Percentiles rank a stretch among this genome's conserved stretches.
Conservation (phyloP, 2,329 filamentous ascomycete genomes). For the Neodidymelliopsis sp. region DNA sequence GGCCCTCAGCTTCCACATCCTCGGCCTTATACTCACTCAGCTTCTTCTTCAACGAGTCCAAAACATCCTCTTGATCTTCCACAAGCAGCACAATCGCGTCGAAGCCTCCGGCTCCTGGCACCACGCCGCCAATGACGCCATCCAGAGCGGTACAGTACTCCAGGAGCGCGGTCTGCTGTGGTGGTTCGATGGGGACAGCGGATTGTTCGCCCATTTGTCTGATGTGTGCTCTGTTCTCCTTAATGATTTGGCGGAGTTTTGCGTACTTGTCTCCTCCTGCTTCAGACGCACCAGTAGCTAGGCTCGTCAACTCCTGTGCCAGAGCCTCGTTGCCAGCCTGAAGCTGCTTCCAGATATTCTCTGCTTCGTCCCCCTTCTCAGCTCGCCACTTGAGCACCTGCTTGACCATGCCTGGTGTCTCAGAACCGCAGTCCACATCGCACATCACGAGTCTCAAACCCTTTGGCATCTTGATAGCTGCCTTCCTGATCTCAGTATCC, state of each 20-base stretch:
- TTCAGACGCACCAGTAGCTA: constrained; percentile 53
- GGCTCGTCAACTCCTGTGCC: constrained; percentile 66
- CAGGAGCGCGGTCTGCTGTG: constrained; percentile 81
- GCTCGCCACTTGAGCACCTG: constrained; percentile 84
- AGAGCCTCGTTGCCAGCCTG: constrained; percentile 78
- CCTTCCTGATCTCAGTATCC: constrained; percentile 80
- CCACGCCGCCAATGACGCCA: constrained; percentile 89
- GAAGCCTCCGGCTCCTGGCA: constrained; percentile 92
- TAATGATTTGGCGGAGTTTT: constrained; percentile 61
- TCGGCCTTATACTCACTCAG: constrained; percentile 69
- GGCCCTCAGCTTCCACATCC: constrained; percentile 39
- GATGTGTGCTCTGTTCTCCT: constrained; percentile 66
- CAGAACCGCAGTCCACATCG: constrained; percentile 91
- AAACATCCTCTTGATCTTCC: constrained; percentile 72
- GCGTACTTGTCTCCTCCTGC: constrained; percentile 44
- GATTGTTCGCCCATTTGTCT: constrained; percentile 77
- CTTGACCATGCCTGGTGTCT: constrained; percentile 96
- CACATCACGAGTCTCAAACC: constrained; percentile 88
- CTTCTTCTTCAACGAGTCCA: constrained; percentile 66
- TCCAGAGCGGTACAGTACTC: constrained; percentile 75
- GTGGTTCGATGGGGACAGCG: constrained; percentile 87
- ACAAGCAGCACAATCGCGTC: constrained; percentile 87
- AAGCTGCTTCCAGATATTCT: constrained; percentile 75
- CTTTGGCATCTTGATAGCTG: constrained; percentile 72
- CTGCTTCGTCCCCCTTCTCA: constrained; percentile 68